Conservation (phyloP, 1,284 basidiomycete genomes). For the Anthracocystis walkeri region DNA sequence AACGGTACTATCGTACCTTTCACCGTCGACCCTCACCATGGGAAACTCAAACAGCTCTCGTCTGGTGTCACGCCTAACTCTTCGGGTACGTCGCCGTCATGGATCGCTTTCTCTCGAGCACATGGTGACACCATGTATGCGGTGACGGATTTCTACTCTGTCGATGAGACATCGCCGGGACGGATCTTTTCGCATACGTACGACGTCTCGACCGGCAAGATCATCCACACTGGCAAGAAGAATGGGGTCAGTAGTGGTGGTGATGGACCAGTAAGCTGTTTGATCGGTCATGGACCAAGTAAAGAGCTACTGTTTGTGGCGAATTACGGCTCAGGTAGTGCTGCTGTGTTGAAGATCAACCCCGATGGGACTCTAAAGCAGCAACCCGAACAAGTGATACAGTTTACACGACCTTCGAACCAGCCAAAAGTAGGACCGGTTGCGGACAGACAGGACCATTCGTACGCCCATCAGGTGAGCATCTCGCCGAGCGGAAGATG, state of each 20-base stretch:
- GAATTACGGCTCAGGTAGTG: slow-evolving; percentile 49
- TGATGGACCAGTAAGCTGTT: slow-evolving; percentile 31
- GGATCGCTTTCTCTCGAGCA: slow-evolving; percentile 21
- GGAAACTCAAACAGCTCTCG: slow-evolving; percentile 8
- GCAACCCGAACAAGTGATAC: slow-evolving; percentile 24
- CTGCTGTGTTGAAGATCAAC: slow-evolving; percentile 30
- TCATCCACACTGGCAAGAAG: slow-evolving; percentile 14
- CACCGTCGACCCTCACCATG: slow-evolving; percentile 5
- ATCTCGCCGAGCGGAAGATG: slow-evolving; percentile 40
- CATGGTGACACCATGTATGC: slow-evolving; percentile 2
- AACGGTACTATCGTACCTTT: slow-evolving; percentile 40
- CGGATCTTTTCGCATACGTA: slow-evolving; percentile 40
- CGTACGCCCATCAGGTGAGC: slow-evolving; percentile 59
- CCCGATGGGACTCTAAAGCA: slow-evolving; percentile 19
- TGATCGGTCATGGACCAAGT: slow-evolving; percentile 33
- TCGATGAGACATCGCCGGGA: slow-evolving; percentile 29
- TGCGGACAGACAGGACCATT: slow-evolving; percentile 49
- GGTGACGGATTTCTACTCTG: slow-evolving; percentile 21
- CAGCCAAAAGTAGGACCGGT: slow-evolving; percentile 51
- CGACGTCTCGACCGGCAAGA: slow-evolving; percentile 2
- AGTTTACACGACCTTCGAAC: slow-evolving; percentile 29
- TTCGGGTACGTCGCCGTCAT: slow-evolving; percentile 29
- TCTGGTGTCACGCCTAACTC: slow-evolving; percentile 18
- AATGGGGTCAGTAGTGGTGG: slow-evolving; percentile 33
- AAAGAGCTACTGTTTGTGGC: slow-evolving; percentile 36